A percentile compares a stretch with the other conserved stretches of the same genome.
phyloP scores from a whole-genome alignment of 1,284 basidiomycete species.

The Thecaphora frezii region DNA sequence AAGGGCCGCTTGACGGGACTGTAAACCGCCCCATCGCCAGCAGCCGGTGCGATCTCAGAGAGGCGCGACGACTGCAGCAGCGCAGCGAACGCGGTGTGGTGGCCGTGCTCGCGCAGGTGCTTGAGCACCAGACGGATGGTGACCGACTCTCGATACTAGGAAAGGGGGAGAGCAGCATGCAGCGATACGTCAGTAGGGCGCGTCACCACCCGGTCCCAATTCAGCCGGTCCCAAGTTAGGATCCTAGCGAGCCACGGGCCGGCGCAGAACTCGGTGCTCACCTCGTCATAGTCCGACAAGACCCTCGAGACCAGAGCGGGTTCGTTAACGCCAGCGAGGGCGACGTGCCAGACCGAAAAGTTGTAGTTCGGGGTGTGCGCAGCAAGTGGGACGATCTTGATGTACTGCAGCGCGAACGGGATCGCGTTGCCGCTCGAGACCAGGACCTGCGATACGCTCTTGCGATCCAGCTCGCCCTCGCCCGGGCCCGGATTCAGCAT shows the following conservation, averaged over 20 bases:
- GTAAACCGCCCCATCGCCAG: not conserved
- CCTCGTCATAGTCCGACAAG: conserved; percentile 25
- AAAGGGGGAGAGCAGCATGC: not conserved
- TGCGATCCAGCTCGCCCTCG: conserved; percentile 29
- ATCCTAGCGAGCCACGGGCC: too few relatives aligned
- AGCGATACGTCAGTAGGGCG: too few relatives aligned
- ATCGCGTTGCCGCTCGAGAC: conserved; percentile 33
- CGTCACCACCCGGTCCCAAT: too few relatives aligned
- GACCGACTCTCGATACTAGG: conserved; percentile 41
- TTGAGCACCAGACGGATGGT: conserved; percentile 64
- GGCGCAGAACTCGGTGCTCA: not conserved
- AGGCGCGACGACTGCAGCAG: conserved; percentile 38
- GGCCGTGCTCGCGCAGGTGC: conserved; percentile 74
- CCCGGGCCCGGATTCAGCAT: conserved; percentile 19
- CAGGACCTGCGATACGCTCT: conserved; percentile 21
- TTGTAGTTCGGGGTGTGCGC: conserved; percentile 57
- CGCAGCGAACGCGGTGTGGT: conserved; percentile 67
- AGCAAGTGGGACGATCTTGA: conserved; percentile 57
- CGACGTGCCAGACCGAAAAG: conserved; percentile 58
- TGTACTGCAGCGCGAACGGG: conserved; percentile 45
- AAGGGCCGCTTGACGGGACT: conserved; percentile 35
- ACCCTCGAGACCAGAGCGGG: conserved; percentile 28
- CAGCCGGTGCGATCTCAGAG: conserved; percentile 7
- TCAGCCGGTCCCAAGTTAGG: too few relatives aligned
- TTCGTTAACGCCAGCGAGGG: conserved; percentile 52